phyloP scores from a whole-genome alignment of 139 green algal species.

The Spirogloea muscicola region DNA sequence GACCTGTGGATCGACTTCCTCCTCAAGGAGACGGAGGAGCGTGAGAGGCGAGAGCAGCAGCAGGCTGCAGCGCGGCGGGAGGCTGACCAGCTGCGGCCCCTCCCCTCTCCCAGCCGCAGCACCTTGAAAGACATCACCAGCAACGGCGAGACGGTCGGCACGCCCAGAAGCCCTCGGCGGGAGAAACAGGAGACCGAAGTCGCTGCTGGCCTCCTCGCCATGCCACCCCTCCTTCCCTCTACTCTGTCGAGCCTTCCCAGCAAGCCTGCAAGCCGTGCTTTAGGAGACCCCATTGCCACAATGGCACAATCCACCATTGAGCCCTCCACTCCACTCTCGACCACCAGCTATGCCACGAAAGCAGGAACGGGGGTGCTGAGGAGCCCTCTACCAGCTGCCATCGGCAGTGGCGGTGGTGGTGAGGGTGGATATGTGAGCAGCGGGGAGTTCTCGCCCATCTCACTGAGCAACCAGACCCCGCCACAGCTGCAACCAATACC shows the following conservation, averaged over 20 bases:
- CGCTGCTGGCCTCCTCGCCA: too few species aligned
- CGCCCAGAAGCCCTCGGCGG: conserved; percentile 9
- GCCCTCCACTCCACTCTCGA: not conserved
- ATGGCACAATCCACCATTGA: not conserved
- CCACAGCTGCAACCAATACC: too few species aligned
- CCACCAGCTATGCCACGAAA: not conserved
- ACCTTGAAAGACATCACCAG: not conserved
- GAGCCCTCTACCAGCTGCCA: too few species aligned
- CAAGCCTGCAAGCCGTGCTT: not conserved
- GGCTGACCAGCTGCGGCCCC: not conserved
- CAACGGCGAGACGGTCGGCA: not conserved
- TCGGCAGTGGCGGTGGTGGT: too few species aligned
- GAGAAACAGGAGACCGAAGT: too few species aligned
- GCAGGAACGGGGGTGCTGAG: not conserved
- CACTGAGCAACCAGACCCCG: too few species aligned
- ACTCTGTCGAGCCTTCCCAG: not conserved
- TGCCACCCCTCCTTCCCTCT: not conserved
- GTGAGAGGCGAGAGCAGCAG: conserved; percentile 3
- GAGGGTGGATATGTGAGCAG: conserved; percentile 13
- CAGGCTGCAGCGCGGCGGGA: too few species aligned
- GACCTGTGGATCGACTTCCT: conserved; percentile 42
- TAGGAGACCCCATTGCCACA: not conserved
- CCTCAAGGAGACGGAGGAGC: conserved; percentile 28
- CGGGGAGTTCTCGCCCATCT: conserved; percentile 10
- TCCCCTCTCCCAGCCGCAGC: not conserved